Conservation (phyloP, 1,284 basidiomycete species). For the Rhodotorula sp. region DNA sequence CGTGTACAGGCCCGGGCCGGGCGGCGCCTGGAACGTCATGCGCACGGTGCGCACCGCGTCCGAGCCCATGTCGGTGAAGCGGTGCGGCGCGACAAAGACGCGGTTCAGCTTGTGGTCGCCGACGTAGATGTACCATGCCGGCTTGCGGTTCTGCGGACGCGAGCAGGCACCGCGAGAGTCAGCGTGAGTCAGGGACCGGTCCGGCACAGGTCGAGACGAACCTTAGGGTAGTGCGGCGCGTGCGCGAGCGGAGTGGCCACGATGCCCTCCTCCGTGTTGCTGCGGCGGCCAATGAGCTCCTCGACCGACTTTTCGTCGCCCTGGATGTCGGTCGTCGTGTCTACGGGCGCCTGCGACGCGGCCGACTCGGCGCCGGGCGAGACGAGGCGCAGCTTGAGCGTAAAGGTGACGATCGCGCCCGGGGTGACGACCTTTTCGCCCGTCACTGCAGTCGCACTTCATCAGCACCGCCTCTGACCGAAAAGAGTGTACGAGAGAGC, state of each 20-base stretch:
- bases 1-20: slow-evolving; percentile 76
- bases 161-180: neutral
- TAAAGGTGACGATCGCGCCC: slow-evolving; percentile 82
- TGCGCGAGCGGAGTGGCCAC: slow-evolving; percentile 68
- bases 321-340: slow-evolving; percentile 47
- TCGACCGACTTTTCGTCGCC: slow-evolving; percentile 65
- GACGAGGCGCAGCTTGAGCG: slow-evolving; percentile 74
- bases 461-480: neutral
- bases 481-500: slow-evolving; percentile 28
- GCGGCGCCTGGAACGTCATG: slow-evolving; percentile 93
- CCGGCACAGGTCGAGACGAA: slow-evolving; percentile 53
- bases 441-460: slow-evolving; percentile 63
- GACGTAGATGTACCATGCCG: slow-evolving; percentile 82
- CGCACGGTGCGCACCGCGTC: slow-evolving; percentile 79
- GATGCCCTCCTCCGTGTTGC: slow-evolving; percentile 59
- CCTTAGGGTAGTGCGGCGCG: slow-evolving; percentile 86
- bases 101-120: slow-evolving; percentile 88
- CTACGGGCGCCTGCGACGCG: slow-evolving; percentile 51
- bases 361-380: slow-evolving; percentile 55
- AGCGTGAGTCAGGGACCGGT: neutral
- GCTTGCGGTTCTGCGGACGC: slow-evolving; percentile 66
- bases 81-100: slow-evolving; percentile 86
- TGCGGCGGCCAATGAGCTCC: slow-evolving; percentile 65
- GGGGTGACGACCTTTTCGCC: slow-evolving; percentile 88
- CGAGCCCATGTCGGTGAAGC: slow-evolving; percentile 66